These are phyloP conservation scores for Candida rishiriensis DNA, from an alignment of 805 yeast genomes.

Conservation along the genomic window DNA sequence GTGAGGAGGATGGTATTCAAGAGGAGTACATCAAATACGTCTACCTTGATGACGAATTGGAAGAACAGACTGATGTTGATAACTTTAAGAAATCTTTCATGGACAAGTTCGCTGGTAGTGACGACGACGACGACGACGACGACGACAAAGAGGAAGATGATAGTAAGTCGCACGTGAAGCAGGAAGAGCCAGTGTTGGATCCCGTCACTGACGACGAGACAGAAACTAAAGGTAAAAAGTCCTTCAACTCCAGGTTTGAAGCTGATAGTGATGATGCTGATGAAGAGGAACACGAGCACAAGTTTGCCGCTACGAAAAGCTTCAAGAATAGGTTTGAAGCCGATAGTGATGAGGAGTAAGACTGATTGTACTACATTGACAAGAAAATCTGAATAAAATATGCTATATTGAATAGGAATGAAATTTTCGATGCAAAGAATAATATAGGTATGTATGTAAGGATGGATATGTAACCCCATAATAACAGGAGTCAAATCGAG, in stretches of 20 bases:
- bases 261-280: slow-evolving; percentile 2
- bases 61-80: slow-evolving; percentile 11
- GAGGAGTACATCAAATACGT: slow-evolving; percentile 56
- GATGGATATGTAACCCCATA: too few relatives aligned
- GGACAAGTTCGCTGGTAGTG: slow-evolving; percentile 2
- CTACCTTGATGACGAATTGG: slow-evolving; percentile 58
- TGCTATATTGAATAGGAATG: not conserved
- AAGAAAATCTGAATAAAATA: not conserved
- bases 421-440: too few relatives aligned
- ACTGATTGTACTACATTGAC: not conserved
- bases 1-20: slow-evolving; percentile 39
- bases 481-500: too few relatives aligned
- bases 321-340: slow-evolving; percentile 2
- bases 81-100: slow-evolving; percentile 9
- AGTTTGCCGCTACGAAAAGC: not conserved
- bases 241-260: slow-evolving; percentile 4
- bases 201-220: slow-evolving; percentile 6
- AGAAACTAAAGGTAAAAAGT: not conserved
- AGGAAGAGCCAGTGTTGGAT: too few relatives aligned
- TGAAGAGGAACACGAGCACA: not conserved
- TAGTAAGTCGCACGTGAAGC: not conserved
- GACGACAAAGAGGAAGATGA: not conserved
- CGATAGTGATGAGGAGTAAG: slow-evolving; percentile 1
- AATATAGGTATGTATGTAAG: too few relatives aligned
- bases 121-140: slow-evolving; percentile 2